Base-by-base conservation (phyloP, 306 rosid species). In the Abrus precatorius region DNA sequence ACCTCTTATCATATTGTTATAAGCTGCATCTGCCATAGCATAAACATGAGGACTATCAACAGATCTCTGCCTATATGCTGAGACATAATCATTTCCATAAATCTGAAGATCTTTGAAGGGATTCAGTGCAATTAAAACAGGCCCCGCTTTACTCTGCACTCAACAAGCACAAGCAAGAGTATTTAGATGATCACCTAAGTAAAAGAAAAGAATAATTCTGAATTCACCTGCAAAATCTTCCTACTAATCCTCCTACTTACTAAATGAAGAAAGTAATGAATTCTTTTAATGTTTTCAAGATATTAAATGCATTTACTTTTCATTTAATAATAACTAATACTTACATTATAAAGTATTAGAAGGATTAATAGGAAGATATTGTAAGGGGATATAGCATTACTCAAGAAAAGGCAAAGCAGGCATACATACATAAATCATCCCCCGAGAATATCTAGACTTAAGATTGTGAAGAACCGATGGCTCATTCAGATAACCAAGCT, bases 141-240 rank as follows among this genome's bases (percentile, higher is more conserved):
- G 90, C 69, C 99, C 99, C 2, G 98, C 99, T 87, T 96, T 96
- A 83, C 88, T 90, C 99, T 96, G 75, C 89, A 84, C 64, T 75
- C 69, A 68, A 45, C 81, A 87, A 77, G 74, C 76, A 85, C 68
- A 36, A 78, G 43, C 59, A 69, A 78, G 87, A 79, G 50, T 41
- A 81, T 69, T 67, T 63, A 79, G 62, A 75, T 56, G 75, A 74
- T 33, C 48, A 71, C 32, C 75, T 2, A 28, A 80, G 48, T 20
- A 43, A 53, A 83, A 61, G 82, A 47, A 67, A 67, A 20, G 9
- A 66, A 65, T 1, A 65, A 65, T 40, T 14, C n/a, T 14, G 3
- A 65, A 65, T 3, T 32, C 50, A 36, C 71, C 5, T 7, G 34
- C 12, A 7, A 14, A 50, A 65, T 7, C 71, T 41, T 64, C 70